Evolutionary conservation across 2,329 filamentous ascomycete genomes (phyloP), one percentile per base, ranked within the genome.

Genomic region (Scedosporium minutisporum): DNA sequence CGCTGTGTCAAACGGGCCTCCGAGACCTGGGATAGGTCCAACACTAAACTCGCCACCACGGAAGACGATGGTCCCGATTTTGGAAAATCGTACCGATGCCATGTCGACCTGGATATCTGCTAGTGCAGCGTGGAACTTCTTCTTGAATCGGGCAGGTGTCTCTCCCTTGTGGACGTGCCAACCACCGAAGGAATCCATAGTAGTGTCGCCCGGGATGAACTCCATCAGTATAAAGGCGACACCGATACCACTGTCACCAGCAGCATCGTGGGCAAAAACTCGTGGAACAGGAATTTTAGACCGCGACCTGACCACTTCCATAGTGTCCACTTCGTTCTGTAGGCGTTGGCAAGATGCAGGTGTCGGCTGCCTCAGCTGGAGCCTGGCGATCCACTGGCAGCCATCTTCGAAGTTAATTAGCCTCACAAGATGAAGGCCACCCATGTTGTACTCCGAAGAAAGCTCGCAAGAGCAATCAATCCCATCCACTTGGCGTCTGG

Each of bases 181-280:
- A 1, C 67, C 66, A 41, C 69, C 67, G 2, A 33, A 42, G 16
- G 64, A 61, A 65, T 67, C 71, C 68, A 69, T 71, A 23, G 61
- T 67, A 3, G 63, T 70, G 63, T 68, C 70, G 57, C 69, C 72
- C 58, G 65, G 71, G 58, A 69, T 60, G 63, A 65, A 72, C 46
- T 68, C 68, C 68, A 74, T 71, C 23, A 74, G 63, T 5, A 72
- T 69, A 61, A 70, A 73, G 3, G 71, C 67, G 5, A 67, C 68
- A 2, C 69, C 67, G 16, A 69, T 64, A 3, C 58, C 27, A 60
- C 72, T 71, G 6, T 65, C 14, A 53, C 62, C 41, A 46, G 65
- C 63, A 33, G 64, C n/a, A 60, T 69, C 67, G 61, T 65, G 69
- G 6, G 66, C 69, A 55, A 69, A 70, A 16, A 73, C 61, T 33